Evolutionary conservation across 441 rosid genomes (phyloP), one percentile per base, ranked within the genome.

Genomic region (Codiaeum variegatum): DNA sequence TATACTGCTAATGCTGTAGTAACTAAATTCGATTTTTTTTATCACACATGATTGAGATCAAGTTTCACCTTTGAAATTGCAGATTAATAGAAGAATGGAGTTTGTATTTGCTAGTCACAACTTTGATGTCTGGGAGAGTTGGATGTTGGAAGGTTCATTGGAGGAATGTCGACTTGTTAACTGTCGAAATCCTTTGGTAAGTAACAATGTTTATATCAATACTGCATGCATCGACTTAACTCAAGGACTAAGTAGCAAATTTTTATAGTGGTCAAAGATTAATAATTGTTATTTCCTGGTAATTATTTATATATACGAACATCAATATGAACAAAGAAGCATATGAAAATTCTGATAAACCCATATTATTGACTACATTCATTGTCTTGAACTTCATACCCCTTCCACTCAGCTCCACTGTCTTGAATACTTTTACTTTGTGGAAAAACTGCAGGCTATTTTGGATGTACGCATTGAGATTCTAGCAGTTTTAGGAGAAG

Each of bases 71-170:
- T 78, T 67, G 61, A 71, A 36, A 47, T 56, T 81, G 83, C 89
- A 93, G 99, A 91, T 93, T 64, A 95, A 93, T 80, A 87, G 98
- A 83, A 89, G 88, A 74, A 90, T 84, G 93, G 97, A 93, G 82
- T 95, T 91, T 78, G 98, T 93, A 67, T 93, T 95, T 81, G 96
- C 97, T 13, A 90, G 99, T 81, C 95, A 95, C 75, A 91, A 96
- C 83, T 95, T 93, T 83, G 98, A 95, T 82, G 95, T 93, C 47
- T 95, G 99, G 99, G 99, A 95, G 87, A 90, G 94, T 87, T 95
- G 99, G 99, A 88, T 73, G 70, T 38, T 93, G 79, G 97, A 93
- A 84, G 99, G 98, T 81, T 78, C 95, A 67, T 73, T 93, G 72
- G 97, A 89, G 62, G 92, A 91, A 63, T 95, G 98, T 70, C 83